phyloP scores from a whole-genome alignment of 1,284 basidiomycete genomes.

The Exsudoporus floridanus region DNA sequence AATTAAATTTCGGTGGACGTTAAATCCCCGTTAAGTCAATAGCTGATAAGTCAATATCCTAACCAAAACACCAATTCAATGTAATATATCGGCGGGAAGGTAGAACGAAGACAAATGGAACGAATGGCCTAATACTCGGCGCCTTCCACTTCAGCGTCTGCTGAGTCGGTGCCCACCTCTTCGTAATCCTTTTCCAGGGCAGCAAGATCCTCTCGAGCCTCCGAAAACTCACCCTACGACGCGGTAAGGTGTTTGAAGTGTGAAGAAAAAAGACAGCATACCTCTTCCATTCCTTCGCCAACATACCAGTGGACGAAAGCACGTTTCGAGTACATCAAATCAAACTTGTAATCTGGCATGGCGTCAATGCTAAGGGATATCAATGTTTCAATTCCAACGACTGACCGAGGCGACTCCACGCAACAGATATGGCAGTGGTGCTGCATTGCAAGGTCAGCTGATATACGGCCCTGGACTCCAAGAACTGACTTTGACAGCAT shows the following conservation, averaged over 20 bases:
- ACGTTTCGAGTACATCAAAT: conserved; percentile 95
- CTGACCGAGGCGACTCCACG: conserved; percentile 88
- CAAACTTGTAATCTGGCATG: conserved; percentile 90
- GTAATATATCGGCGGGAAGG: conserved; percentile 6
- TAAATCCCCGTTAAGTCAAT: conserved; percentile 6
- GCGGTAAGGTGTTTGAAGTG: neutral
- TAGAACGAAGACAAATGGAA: neutral
- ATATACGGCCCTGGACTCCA: neutral
- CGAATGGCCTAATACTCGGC: conserved; percentile 58
- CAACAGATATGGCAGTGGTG: conserved; percentile 92
- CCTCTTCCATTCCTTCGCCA: conserved; percentile 98
- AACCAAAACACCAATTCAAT: conserved; percentile 10
- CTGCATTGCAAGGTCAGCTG: conserved; percentile 38
- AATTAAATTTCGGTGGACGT: conserved; percentile 2
- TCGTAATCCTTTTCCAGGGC: conserved; percentile 97
- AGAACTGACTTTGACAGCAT: conserved; percentile 82
- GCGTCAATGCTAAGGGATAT: conserved; percentile 13
- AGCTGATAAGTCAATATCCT: conserved; percentile 13
- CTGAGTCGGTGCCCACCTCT: conserved; percentile 92
- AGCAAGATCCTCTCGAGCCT: conserved; percentile 96
- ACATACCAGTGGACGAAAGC: conserved; percentile 99
- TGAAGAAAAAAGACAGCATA: conserved; percentile 22
- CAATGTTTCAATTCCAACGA: neutral
- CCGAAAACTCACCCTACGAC: conserved; percentile 86
- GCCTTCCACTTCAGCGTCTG: conserved; percentile 76